phyloP scores from a whole-genome alignment of 1,139 yeast species.

The Trichomonascaceae sp. region DNA sequence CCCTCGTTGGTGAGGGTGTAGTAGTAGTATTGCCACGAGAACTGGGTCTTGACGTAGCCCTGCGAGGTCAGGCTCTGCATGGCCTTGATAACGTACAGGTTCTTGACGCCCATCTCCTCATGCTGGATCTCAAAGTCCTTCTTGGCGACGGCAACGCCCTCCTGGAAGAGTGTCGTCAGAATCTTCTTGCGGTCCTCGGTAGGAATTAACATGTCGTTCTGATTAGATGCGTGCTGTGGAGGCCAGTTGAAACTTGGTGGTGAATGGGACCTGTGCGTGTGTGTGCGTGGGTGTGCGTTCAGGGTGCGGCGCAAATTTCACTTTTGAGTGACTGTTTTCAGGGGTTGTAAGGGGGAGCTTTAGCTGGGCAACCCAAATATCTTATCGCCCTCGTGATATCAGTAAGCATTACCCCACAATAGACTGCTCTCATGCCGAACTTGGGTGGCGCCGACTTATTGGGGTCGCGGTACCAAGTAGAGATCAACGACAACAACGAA shows the following conservation, averaged over 20 bases:
- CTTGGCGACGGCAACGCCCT: slow-evolving; percentile 99
- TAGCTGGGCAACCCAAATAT: too few species aligned
- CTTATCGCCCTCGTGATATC: too few species aligned
- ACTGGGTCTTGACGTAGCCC: slow-evolving; percentile 99
- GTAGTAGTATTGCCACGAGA: slow-evolving; percentile 99
- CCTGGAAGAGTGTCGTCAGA: slow-evolving; percentile 98
- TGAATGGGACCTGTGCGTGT: too few species aligned
- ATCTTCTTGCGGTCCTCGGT: slow-evolving; percentile 99
- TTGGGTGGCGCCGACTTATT: neutral
- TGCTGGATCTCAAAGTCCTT: slow-evolving; percentile 98
- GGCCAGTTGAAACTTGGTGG: too few species aligned
- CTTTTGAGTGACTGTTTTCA: too few species aligned
- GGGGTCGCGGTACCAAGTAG: neutral
- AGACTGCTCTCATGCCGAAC: neutral
- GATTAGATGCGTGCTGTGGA: too few species aligned
- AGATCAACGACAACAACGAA: neutral
- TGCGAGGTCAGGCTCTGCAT: slow-evolving; percentile 97
- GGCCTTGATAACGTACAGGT: slow-evolving; percentile 98
- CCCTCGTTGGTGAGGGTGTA: slow-evolving; percentile 99
- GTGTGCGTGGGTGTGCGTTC: too few species aligned
- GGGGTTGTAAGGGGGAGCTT: too few species aligned
- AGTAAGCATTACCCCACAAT: too few species aligned
- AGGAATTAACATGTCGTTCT: slow-evolving; percentile 87
- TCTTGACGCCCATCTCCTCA: slow-evolving; percentile 95
- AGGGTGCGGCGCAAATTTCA: too few species aligned